Conservation (phyloP, 1,139 yeast species). For the Pichia kudriavzevii region DNA sequence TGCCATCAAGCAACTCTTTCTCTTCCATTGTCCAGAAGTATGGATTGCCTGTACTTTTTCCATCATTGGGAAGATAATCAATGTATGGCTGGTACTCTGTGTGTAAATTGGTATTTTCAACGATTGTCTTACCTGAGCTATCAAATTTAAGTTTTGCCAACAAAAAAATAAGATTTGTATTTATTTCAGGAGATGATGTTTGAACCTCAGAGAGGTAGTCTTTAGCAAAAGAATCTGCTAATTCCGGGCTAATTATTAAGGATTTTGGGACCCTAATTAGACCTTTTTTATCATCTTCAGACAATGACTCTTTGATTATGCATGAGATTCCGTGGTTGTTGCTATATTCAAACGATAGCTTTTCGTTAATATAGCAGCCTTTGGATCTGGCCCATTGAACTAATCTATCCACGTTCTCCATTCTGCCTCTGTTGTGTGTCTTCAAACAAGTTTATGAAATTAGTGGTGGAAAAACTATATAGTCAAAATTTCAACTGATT, state of each 20-base stretch:
- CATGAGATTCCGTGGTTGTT: slow-evolving; percentile 21
- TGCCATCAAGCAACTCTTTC: slow-evolving; percentile 45
- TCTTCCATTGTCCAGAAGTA: slow-evolving; percentile 54
- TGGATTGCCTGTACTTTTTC: slow-evolving; percentile 47
- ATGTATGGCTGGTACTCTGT: slow-evolving; percentile 39
- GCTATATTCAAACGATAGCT: slow-evolving; percentile 26
- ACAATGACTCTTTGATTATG: slow-evolving; percentile 11
- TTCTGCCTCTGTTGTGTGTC: too few species aligned
- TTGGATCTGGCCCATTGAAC: slow-evolving; percentile 41
- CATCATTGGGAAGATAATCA: slow-evolving; percentile 44
- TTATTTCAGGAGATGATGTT: slow-evolving; percentile 24
- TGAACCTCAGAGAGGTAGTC: slow-evolving; percentile 15
- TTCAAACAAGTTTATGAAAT: too few species aligned
- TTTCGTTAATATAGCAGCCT: slow-evolving; percentile 38
- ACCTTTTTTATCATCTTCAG: slow-evolving; percentile 8
- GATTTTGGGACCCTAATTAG: slow-evolving; percentile 21
- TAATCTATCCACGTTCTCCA: slow-evolving; percentile 5
- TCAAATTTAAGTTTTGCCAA: slow-evolving; percentile 37
- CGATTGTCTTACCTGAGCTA: slow-evolving; percentile 15
- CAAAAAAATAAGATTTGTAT: slow-evolving; percentile 41
- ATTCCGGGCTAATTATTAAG: slow-evolving; percentile 23
- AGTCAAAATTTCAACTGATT: too few species aligned
- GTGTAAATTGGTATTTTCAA: slow-evolving; percentile 12
- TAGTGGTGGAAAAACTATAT: too few species aligned
- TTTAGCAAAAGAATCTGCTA: slow-evolving; percentile 38